Conservation (phyloP, 1,284 basidiomycete species). For the Mycosarcoma mackinlayi region DNA sequence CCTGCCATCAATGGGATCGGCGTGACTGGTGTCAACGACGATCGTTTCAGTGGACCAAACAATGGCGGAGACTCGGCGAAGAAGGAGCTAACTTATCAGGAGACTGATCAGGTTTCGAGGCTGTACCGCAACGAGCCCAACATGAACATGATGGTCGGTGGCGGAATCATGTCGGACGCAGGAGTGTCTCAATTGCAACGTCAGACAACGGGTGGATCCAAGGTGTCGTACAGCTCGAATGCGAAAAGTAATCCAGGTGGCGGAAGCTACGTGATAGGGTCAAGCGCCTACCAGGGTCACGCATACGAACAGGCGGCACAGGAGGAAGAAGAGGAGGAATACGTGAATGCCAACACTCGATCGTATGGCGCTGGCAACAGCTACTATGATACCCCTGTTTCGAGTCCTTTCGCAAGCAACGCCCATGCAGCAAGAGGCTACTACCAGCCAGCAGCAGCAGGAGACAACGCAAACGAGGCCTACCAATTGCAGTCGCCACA, state of each 20-base stretch:
- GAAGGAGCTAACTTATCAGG: no score
- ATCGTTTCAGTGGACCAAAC: constrained; percentile 18
- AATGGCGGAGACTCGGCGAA: constrained; percentile 1
- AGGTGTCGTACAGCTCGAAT: constrained; percentile 22
- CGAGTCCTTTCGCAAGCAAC: constrained; percentile 15
- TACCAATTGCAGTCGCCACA: constrained; percentile 27
- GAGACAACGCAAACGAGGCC: constrained; percentile 14
- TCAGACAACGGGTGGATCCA: constrained; percentile 28
- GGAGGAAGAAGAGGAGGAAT: constrained; percentile 3
- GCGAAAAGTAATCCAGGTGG: not conserved
- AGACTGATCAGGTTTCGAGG: constrained; percentile 17
- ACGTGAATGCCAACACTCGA: not conserved
- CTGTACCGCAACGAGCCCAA: constrained; percentile 38
- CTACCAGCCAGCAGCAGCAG: not conserved
- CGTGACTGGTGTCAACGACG: constrained; percentile 34
- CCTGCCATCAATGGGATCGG: constrained; percentile 30
- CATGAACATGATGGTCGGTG: constrained; percentile 41
- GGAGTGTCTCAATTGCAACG: constrained; percentile 35
- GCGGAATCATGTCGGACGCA: constrained; percentile 41
- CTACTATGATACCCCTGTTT: constrained; percentile 15
- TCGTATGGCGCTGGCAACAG: constrained; percentile 2
- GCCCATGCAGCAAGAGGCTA: not conserved
- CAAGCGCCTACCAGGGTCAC: not conserved
- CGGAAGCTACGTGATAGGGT: not conserved
- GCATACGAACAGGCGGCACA: constrained; percentile 8